Conservation (phyloP, 108 stramenopile genomes). For the Poteriospumella lacustris region DNA sequence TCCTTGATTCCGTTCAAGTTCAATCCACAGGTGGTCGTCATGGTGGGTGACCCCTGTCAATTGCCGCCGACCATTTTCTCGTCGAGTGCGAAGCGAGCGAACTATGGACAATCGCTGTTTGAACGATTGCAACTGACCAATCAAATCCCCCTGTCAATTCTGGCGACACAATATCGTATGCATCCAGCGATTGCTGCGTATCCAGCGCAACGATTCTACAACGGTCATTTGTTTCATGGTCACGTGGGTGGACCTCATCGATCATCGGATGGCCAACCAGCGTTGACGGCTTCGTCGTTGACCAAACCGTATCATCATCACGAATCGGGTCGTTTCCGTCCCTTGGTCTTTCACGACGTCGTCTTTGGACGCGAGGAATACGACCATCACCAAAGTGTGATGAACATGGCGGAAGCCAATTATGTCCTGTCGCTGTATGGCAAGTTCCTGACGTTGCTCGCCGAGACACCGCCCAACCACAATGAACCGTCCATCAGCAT, state of each 20-base stretch:
- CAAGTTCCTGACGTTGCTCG: neutral
- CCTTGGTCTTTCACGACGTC: slow-evolving; percentile 18
- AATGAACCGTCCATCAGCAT: neutral
- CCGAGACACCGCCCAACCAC: too few relatives aligned
- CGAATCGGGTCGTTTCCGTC: slow-evolving; percentile 2
- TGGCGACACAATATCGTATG: slow-evolving; percentile 91
- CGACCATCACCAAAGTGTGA: neutral
- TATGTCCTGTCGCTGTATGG: neutral
- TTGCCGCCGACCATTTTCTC: slow-evolving; percentile 79
- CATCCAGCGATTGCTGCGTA: slow-evolving; percentile 86
- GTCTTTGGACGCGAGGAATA: neutral
- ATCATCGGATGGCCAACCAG: too few relatives aligned
- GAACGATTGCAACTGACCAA: neutral
- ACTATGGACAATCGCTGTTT: slow-evolving; percentile 15
- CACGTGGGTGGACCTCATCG: too few relatives aligned
- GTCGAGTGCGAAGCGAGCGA: slow-evolving; percentile 75
- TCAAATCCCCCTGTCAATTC: slow-evolving; percentile 53
- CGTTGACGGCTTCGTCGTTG: neutral
- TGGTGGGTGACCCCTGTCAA: slow-evolving; percentile 79
- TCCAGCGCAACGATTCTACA: slow-evolving; percentile 78
- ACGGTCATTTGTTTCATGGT: slow-evolving; percentile 73
- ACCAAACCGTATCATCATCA: slow-evolving; percentile 6
- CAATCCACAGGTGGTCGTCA: slow-evolving; percentile 45
- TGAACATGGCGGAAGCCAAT: neutral
- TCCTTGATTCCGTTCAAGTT: neutral